Percentiles rank a stretch among this genome's conserved stretches.
Conservation (phyloP, 192 early-diverging fungal species). For the Backusella morwellensis region DNA sequence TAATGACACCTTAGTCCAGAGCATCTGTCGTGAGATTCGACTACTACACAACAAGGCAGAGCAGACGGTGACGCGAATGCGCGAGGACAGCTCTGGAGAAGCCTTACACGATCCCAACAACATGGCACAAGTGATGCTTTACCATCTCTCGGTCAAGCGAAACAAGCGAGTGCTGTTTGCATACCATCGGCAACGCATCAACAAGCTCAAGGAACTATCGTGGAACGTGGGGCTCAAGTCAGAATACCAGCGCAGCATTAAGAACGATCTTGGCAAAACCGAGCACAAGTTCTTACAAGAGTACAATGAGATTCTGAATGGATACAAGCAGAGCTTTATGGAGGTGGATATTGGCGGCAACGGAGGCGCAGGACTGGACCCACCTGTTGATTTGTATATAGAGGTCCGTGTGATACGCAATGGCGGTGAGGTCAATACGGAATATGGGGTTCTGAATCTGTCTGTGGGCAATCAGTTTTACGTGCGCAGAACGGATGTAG, state of each 20-base stretch:
- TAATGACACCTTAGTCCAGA: slow-evolving; percentile 77
- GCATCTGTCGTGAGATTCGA: slow-evolving; percentile 78
- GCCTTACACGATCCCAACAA: slow-evolving; percentile 17
- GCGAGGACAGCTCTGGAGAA: slow-evolving; percentile 8
- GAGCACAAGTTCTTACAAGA: slow-evolving; percentile 63
- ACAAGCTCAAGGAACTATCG: slow-evolving; percentile 62
- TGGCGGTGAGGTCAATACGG: slow-evolving; percentile 88
- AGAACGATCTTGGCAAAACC: slow-evolving; percentile 26
- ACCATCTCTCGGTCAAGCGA: slow-evolving; percentile 59
- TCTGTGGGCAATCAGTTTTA: slow-evolving; percentile 83
- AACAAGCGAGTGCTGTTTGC: slow-evolving; percentile 90
- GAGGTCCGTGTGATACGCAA: slow-evolving; percentile 87
- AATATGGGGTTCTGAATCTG: slow-evolving; percentile 78
- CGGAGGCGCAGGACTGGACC: slow-evolving; percentile 65
- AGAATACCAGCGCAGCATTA: slow-evolving; percentile 27
- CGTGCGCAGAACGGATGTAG: slow-evolving; percentile 83
- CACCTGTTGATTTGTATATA: slow-evolving; percentile 91
- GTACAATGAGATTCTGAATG: slow-evolving; percentile 64
- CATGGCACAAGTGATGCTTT: slow-evolving; percentile 47
- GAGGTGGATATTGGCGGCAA: slow-evolving; percentile 76
- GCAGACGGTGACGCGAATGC: slow-evolving; percentile 18
- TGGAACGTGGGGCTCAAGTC: slow-evolving; percentile 50
- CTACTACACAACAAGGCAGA: slow-evolving; percentile 51
- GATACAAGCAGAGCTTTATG: slow-evolving; percentile 60
- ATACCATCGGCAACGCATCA: slow-evolving; percentile 75